These are phyloP conservation scores for Cruciata laevipes DNA, from an alignment of 257 asterid species.

Conservation along the genomic window DNA sequence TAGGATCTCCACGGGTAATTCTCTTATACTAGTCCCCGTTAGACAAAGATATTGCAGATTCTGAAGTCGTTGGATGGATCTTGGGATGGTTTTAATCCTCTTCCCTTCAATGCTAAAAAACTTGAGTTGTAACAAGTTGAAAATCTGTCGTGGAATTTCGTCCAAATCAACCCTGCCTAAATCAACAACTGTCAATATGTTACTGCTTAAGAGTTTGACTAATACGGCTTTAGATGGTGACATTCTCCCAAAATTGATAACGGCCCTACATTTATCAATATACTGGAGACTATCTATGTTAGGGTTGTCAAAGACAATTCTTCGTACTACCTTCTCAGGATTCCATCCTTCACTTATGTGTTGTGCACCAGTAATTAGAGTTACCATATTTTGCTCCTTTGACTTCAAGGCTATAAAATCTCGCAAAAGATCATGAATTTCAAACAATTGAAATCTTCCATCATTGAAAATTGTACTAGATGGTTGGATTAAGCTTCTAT, in stretches of 20 bases:
- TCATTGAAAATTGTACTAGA: not conserved
- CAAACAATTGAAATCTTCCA: not conserved
- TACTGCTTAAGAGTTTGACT: conserved; percentile 2
- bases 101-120: conserved; percentile 10
- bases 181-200: conserved; percentile 19
- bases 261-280: conserved; percentile 8
- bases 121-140: conserved; percentile 21
- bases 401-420: conserved; percentile 12
- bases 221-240: not conserved
- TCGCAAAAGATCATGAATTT: conserved; percentile 15
- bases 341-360: not conserved
- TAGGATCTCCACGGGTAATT: conserved; percentile 17
- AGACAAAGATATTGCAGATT: conserved; percentile 12
- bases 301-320: not conserved
- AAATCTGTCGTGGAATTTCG: conserved; percentile 19
- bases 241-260: not conserved
- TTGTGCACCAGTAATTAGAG: not conserved
- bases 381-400: conserved; percentile 13
- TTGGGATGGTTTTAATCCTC: conserved; percentile 12
- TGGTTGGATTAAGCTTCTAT: conserved; percentile 22
- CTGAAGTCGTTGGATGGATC: conserved; percentile 12
- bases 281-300: not conserved
- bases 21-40: not conserved
- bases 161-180: conserved; percentile 9
- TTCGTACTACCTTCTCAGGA: conserved; percentile 12